These are phyloP conservation scores for Paragyromitra xinjiangensis DNA, from an alignment of 495 filamentous ascomycete species.

Conservation along the genomic window DNA sequence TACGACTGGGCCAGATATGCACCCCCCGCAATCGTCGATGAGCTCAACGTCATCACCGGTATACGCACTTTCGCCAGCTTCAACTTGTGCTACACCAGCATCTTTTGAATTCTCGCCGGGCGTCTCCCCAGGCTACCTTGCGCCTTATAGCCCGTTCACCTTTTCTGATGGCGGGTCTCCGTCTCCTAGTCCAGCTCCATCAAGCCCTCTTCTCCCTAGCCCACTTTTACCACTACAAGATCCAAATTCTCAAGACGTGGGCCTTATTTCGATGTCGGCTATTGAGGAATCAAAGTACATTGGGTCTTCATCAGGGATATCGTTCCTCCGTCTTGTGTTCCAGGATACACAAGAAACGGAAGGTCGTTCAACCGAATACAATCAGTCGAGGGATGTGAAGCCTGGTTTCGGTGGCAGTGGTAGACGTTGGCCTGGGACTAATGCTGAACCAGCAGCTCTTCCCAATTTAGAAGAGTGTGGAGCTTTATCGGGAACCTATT, in stretches of 20 bases:
- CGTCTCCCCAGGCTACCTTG: slow-evolving; percentile 54
- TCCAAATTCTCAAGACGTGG: slow-evolving; percentile 48
- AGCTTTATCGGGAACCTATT: slow-evolving; percentile 45
- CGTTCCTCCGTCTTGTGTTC: slow-evolving; percentile 52
- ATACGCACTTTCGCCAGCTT: slow-evolving; percentile 53
- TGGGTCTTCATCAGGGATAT: slow-evolving; percentile 54
- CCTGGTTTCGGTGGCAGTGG: slow-evolving; percentile 3
- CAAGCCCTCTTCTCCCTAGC: slow-evolving; percentile 53
- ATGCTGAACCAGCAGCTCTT: slow-evolving; percentile 41
- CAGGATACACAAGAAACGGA: slow-evolving; percentile 42
- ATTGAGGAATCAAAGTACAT: slow-evolving; percentile 55
- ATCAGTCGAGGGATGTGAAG: slow-evolving; percentile 32
- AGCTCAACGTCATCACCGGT: slow-evolving; percentile 55
- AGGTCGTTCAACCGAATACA: slow-evolving; percentile 26
- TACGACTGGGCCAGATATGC: slow-evolving; percentile 56
- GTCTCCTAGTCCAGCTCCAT: slow-evolving; percentile 52
- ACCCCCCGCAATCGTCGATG: slow-evolving; percentile 49
- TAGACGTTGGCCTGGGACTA: slow-evolving; percentile 38
- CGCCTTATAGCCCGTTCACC: slow-evolving; percentile 53
- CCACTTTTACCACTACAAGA: slow-evolving; percentile 42
- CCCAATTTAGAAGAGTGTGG: slow-evolving; percentile 51
- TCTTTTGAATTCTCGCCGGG: slow-evolving; percentile 57
- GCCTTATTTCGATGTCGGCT: slow-evolving; percentile 52
- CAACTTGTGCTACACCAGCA: slow-evolving; percentile 55
- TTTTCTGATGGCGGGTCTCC: slow-evolving; percentile 56